Evolutionary conservation across 139 green algal species (phyloP).

Genomic region (Limnomonas spitsbergensis): DNA sequence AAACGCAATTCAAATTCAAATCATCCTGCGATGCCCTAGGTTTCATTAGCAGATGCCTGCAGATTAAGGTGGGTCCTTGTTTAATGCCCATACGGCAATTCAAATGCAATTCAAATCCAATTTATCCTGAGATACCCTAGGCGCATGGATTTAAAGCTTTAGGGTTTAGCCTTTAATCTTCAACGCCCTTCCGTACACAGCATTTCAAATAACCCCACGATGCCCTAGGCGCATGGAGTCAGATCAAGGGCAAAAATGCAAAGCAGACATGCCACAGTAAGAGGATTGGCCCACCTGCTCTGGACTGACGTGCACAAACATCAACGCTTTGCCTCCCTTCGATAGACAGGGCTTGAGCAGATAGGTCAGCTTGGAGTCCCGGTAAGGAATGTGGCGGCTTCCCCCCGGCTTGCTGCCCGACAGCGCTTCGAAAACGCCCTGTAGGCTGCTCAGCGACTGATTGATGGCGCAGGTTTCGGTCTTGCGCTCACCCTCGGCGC

Average conservation of each 20-base stretch:
- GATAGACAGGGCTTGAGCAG: constrained; percentile 81
- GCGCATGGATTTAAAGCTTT: too few relatives aligned
- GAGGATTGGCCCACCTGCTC: not conserved
- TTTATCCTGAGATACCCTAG: too few relatives aligned
- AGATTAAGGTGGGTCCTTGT: too few relatives aligned
- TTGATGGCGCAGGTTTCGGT: constrained; percentile 91
- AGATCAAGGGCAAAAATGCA: not conserved
- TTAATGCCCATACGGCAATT: too few relatives aligned
- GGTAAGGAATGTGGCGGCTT: constrained; percentile 70
- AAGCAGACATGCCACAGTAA: not conserved
- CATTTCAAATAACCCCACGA: not conserved
- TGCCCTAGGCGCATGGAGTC: not conserved
- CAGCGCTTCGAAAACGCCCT: constrained; percentile 81
- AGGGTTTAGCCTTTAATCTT: too few relatives aligned
- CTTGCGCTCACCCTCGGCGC: constrained; percentile 69
- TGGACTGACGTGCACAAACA: constrained; percentile 77
- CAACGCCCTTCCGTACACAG: too few relatives aligned
- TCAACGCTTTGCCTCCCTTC: constrained; percentile 71
- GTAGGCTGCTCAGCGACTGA: constrained; percentile 36
- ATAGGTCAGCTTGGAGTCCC: constrained; percentile 90
- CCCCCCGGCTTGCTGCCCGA: constrained; percentile 1
- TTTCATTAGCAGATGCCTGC: too few relatives aligned
- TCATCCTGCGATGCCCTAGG: not conserved
- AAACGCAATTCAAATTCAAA: not conserved
- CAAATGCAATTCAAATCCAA: too few relatives aligned